Percentiles rank a stretch among this genome's conserved stretches.
Evolutionary conservation across 2,329 filamentous ascomycete species (phyloP).

Genomic region (Zasmidium angulare): DNA sequence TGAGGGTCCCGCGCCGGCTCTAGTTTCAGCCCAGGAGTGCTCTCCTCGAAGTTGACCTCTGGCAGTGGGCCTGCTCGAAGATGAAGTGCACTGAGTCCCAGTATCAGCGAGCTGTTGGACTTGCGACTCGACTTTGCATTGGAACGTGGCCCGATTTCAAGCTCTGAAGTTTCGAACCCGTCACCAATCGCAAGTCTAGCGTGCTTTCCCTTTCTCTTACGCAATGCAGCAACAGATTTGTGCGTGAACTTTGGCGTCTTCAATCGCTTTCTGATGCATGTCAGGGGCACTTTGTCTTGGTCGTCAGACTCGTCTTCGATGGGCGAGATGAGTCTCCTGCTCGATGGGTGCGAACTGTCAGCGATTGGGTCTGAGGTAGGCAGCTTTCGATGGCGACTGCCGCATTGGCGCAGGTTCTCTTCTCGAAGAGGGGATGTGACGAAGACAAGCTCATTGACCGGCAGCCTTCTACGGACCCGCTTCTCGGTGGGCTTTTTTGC

Average conservation of each 20-base stretch:
- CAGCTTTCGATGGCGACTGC: neutral
- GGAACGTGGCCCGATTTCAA: slow-evolving; percentile 7
- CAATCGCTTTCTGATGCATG: slow-evolving; percentile 23
- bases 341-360: slow-evolving; percentile 5
- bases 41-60: slow-evolving; percentile 24
- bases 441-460: slow-evolving; percentile 25
- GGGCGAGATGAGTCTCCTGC: neutral
- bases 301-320: neutral
- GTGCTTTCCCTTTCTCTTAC: slow-evolving; percentile 9
- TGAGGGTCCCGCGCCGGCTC: neutral
- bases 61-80: slow-evolving; percentile 27
- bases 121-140: neutral
- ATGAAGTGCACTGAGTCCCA: slow-evolving; percentile 19
- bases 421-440: slow-evolving; percentile 5
- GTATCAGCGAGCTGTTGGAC: slow-evolving; percentile 3
- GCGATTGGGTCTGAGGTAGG: slow-evolving; percentile 18
- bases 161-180: slow-evolving; percentile 24
- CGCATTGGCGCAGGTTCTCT: neutral
- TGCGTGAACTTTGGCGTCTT: slow-evolving; percentile 21
- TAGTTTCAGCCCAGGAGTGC: slow-evolving; percentile 12
- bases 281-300: slow-evolving; percentile 18
- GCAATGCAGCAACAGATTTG: slow-evolving; percentile 18
- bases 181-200: slow-evolving; percentile 14
- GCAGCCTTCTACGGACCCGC: slow-evolving; percentile 9
- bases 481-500: neutral